These are phyloP conservation scores for Pyrenopolyporus hunteri DNA, from an alignment of 495 filamentous ascomycete genomes.

Conservation along the genomic window DNA sequence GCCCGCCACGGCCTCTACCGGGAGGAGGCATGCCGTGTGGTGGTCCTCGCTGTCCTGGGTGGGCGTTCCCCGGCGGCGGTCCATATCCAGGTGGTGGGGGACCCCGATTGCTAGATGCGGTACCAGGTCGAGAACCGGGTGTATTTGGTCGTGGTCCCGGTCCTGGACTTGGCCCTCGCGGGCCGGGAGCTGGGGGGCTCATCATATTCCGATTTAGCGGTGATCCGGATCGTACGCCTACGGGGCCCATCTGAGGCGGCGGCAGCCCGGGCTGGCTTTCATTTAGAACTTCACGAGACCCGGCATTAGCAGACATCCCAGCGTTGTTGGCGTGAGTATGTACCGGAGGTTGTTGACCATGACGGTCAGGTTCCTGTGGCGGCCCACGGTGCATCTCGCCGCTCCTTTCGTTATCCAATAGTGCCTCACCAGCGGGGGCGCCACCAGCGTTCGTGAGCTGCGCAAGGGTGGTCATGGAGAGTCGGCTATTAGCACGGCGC, in stretches of 20 bases:
- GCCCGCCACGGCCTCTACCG: slow-evolving; percentile 45
- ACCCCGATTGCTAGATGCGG: slow-evolving; percentile 35
- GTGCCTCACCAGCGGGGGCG: slow-evolving; percentile 40
- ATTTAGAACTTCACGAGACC: slow-evolving; percentile 57
- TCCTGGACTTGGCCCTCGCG: slow-evolving; percentile 34
- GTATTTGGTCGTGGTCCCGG: slow-evolving; percentile 32
- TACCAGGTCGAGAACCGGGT: slow-evolving; percentile 39
- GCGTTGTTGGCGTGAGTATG: slow-evolving; percentile 52
- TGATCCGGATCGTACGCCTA: slow-evolving; percentile 45
- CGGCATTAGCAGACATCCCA: slow-evolving; percentile 57
- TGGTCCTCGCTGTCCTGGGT: slow-evolving; percentile 38
- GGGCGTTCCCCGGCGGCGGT: slow-evolving; percentile 28
- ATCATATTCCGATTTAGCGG: slow-evolving; percentile 43
- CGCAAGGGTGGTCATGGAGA: slow-evolving; percentile 79
- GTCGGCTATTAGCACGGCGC: slow-evolving; percentile 75
- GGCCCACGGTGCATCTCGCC: slow-evolving; percentile 37
- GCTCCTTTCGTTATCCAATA: slow-evolving; percentile 29
- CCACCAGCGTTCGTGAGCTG: slow-evolving; percentile 73
- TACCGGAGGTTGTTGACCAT: slow-evolving; percentile 48
- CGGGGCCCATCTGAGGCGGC: slow-evolving; percentile 42
- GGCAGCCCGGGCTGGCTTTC: slow-evolving; percentile 42
- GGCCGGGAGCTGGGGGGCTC: slow-evolving; percentile 15
- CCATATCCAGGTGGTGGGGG: slow-evolving; percentile 35
- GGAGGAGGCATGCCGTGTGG: slow-evolving; percentile 40
- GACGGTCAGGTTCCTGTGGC: slow-evolving; percentile 41